Percentiles rank a stretch among this genome's conserved stretches.
phyloP scores from a whole-genome alignment of 2,329 filamentous ascomycete genomes.

The Stachybotrys chartarum region DNA sequence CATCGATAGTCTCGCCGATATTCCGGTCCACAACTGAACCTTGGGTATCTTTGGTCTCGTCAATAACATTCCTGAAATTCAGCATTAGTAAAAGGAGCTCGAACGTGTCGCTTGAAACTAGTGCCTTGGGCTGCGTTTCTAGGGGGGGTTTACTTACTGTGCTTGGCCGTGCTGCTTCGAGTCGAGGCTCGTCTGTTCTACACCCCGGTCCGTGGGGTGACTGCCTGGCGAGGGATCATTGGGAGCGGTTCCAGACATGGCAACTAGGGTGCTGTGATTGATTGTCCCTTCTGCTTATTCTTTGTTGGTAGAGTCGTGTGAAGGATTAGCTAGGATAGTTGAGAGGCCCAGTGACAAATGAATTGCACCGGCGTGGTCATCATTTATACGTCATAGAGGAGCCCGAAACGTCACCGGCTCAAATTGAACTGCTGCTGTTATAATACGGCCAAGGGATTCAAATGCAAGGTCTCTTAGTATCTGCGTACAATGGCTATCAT shows the following conservation, averaged over 20 bases:
- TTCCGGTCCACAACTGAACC: constrained; percentile 2
- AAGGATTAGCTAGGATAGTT: too few relatives aligned
- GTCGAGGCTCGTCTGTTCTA: constrained; percentile 2
- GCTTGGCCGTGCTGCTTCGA: constrained; percentile 4
- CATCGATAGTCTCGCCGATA: constrained; percentile 5
- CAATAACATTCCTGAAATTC: constrained; percentile 4
- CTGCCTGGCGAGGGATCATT: constrained; percentile 4
- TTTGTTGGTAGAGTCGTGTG: too few relatives aligned
- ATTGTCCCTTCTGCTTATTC: background rate
- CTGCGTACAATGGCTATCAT: too few relatives aligned
- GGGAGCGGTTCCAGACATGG: constrained; percentile 6
- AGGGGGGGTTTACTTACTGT: constrained; percentile 2
- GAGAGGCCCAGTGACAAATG: too few relatives aligned
- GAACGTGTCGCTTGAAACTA: too few relatives aligned
- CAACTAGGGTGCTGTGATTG: background rate
- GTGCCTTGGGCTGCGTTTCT: background rate
- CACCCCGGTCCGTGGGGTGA: constrained; percentile 3
- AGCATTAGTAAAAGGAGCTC: background rate
- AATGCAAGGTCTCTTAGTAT: too few relatives aligned
- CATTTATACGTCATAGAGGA: background rate
- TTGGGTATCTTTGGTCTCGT: constrained; percentile 6
- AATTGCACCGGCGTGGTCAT: background rate
- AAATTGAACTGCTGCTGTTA: too few relatives aligned
- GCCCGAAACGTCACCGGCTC: background rate
- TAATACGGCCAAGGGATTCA: too few relatives aligned